phyloP scores from a whole-genome alignment of 352 stramenopile genomes.

The Globisporangium okanoganense region DNA sequence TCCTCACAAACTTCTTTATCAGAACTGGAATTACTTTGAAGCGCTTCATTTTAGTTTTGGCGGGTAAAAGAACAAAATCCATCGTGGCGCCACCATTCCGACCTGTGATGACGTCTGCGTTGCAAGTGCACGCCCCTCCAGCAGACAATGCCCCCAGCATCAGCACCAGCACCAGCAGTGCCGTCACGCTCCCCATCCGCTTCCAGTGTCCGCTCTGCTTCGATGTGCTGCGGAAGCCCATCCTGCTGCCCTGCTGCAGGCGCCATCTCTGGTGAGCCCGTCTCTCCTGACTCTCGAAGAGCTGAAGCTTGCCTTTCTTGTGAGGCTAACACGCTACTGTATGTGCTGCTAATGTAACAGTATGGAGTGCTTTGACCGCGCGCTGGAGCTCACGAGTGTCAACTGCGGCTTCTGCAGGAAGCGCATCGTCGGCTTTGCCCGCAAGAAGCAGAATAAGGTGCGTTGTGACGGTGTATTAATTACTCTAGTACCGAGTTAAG shows the following conservation, averaged over 20 bases:
- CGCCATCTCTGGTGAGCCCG: conserved; percentile 58
- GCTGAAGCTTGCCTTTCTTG: not conserved
- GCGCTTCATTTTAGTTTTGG: no score
- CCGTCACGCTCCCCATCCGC: conserved; percentile 43
- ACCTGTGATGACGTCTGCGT: not conserved
- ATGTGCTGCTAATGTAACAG: conserved; percentile 12
- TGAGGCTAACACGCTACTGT: not conserved
- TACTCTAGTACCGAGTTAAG: no score
- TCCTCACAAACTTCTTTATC: no score
- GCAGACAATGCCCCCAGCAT: no score
- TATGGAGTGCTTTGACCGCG: conserved; percentile 67
- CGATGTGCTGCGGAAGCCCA: conserved; percentile 58
- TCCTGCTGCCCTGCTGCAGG: conserved; percentile 69
- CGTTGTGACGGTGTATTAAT: no score
- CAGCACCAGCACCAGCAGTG: not conserved
- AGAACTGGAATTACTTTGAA: no score
- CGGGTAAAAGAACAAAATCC: no score
- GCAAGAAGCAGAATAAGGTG: conserved; percentile 68
- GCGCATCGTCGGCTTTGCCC: conserved; percentile 68
- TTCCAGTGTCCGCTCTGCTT: conserved; percentile 81
- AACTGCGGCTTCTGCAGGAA: conserved; percentile 81
- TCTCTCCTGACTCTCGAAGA: not conserved
- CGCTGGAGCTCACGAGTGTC: conserved; percentile 66
- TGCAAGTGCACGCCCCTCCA: not conserved
- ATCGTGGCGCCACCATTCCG: no score